A percentile compares a stretch with the other conserved stretches of the same genome.
Evolutionary conservation across 2,329 filamentous ascomycete genomes (phyloP).

Genomic region (Aspergillus fijiensis): DNA sequence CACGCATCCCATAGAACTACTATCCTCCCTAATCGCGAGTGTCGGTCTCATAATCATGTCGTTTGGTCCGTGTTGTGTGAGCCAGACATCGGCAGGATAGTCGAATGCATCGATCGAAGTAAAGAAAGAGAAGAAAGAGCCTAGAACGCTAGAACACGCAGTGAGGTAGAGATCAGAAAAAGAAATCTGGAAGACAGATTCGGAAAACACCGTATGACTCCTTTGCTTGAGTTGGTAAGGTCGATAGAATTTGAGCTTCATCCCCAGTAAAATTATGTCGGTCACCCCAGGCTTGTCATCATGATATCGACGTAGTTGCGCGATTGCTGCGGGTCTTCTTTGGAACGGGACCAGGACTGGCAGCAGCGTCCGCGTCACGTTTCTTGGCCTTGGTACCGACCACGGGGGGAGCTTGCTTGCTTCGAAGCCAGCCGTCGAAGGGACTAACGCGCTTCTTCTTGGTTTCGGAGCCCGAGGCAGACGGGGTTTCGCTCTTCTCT

Average conservation of each 20-base stretch:
- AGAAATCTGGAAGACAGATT: neutral
- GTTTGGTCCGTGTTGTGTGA: no score
- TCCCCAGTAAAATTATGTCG: neutral
- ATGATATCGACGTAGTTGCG: conserved; percentile 15
- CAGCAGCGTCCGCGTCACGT: conserved; percentile 32
- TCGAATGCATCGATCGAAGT: neutral
- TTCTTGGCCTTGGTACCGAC: conserved; percentile 34
- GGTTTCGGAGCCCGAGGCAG: conserved; percentile 18
- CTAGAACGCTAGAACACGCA: neutral
- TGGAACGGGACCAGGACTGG: conserved; percentile 24
- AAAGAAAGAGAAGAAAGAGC: neutral
- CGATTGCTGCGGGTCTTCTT: conserved; percentile 33
- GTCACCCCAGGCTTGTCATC: neutral
- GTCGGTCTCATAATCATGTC: no score
- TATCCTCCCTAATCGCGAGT: no score
- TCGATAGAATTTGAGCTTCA: neutral
- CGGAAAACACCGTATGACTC: neutral
- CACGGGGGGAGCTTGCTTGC: conserved; percentile 33
- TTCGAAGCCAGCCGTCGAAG: conserved; percentile 43
- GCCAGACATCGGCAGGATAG: neutral
- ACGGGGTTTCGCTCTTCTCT: conserved; percentile 26
- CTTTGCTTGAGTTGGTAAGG: neutral
- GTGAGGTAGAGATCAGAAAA: neutral
- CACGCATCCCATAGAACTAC: neutral
- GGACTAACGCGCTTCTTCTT: conserved; percentile 39